phyloP scores from a whole-genome alignment of 306 rosid species.

The Heteromeles arbutifolia region DNA sequence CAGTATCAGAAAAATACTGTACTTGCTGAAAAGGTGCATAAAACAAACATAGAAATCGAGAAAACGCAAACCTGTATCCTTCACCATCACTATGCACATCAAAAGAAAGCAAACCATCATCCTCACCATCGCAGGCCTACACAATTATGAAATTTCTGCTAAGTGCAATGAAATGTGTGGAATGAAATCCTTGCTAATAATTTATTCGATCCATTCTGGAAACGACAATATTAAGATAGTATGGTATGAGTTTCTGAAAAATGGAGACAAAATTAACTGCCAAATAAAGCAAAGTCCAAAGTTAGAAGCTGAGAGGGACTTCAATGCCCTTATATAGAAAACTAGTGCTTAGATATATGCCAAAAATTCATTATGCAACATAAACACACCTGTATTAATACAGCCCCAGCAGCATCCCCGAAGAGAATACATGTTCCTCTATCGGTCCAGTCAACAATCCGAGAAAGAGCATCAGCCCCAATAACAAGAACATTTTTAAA shows the following conservation, averaged over 20 bases:
- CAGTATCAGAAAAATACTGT: background rate
- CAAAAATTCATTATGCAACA: background rate
- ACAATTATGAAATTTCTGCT: conserved; percentile 19
- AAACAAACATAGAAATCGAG: background rate
- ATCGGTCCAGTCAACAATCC: conserved; percentile 91
- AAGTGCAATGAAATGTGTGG: background rate
- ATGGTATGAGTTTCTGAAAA: background rate
- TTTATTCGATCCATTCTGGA: background rate
- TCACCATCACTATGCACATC: conserved; percentile 90
- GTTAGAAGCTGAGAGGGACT: background rate
- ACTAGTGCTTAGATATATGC: background rate
- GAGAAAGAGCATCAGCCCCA: conserved; percentile 96
- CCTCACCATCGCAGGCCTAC: conserved; percentile 78
- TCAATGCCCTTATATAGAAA: background rate
- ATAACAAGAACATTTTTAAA: conserved; percentile 81
- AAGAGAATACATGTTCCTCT: conserved; percentile 93
- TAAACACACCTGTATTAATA: conserved; percentile 66
- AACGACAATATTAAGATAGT: background rate
- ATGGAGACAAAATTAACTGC: background rate
- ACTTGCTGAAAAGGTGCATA: background rate
- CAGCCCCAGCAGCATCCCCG: conserved; percentile 99
- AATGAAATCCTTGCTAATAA: background rate
- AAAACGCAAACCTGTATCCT: conserved; percentile 62
- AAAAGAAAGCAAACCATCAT: conserved; percentile 80
- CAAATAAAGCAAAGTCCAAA: background rate